Evolutionary conservation across 306 rosid species (phyloP), one percentile per base, ranked within the genome.

Genomic region (Ammopiptanthus mongolicus): DNA sequence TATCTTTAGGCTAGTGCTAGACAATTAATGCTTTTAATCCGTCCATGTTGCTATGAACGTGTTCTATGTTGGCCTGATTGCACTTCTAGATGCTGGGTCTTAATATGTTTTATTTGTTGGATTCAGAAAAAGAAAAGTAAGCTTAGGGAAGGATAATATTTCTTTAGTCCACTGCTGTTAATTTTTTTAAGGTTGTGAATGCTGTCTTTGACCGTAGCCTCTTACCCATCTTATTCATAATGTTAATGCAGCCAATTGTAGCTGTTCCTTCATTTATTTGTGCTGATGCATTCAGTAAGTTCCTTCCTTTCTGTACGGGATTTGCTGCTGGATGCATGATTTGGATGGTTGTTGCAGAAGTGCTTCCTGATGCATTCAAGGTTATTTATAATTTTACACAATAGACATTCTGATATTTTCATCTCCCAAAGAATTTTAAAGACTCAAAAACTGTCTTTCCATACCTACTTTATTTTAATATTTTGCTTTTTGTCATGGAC

Each of bases 291-390:
- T 96, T 96, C 84, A 96, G 79, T 75, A 96, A 96, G 90, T 85
- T 96, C 75, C 91, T 96, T 73, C 99, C 99, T 71, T 96, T 92
- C 55, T 96, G 99, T 79, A 96, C 96, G 76, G 99, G 99, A 60
- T 96, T 96, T 79, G 98, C 99, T 63, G 99, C 99, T 74, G 99
- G 99, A 62, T 96, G 99, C 86, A 96, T 96, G 99, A 96, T 96
- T 76, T 96, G 99, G 99, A 96, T 96, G 99, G 99, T 96, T 78
- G 69, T 92, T 71, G 99, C 97, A 2, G 99, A 96, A 86, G 99
- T 92, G n/a, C 96, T 96, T 60, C 99, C 98, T 17, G 99, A 96
- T 87, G 96, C 98, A 80, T 96, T 96, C 77, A 90, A 96, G 99
- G 99, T 92, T 83, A 62, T 44, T 33, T 65, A 79, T 73, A 28